A percentile compares a stretch with the other conserved stretches of the same genome.
phyloP scores from a whole-genome alignment of 495 filamentous ascomycete species.

The Aspergillus saccharolyticus region DNA sequence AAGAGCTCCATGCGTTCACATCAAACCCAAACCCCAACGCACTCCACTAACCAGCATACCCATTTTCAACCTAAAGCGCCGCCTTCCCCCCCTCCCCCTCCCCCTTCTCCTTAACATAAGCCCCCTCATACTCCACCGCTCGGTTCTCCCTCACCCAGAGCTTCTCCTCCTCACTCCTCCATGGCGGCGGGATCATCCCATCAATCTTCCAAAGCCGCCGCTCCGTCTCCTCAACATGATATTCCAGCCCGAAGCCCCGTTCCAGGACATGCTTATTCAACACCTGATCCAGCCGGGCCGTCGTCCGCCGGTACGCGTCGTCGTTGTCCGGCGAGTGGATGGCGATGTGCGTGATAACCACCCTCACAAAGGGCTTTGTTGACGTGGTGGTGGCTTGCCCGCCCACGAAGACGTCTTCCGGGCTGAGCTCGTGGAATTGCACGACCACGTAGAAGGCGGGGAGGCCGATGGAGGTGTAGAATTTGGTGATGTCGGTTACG shows the following conservation, averaged over 20 bases:
- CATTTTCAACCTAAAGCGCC: background rate
- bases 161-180: slow-evolving; percentile 18
- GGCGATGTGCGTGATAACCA: slow-evolving; percentile 23
- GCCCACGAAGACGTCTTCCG: slow-evolving; percentile 13
- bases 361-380: slow-evolving; percentile 18
- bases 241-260: slow-evolving; percentile 25
- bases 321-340: slow-evolving; percentile 10
- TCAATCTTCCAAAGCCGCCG: slow-evolving; percentile 28
- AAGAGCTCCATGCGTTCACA: no score
- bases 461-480: slow-evolving; percentile 21
- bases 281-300: slow-evolving; percentile 13
- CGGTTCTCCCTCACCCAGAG: slow-evolving; percentile 19
- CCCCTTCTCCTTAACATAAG: background rate
- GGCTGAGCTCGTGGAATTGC: slow-evolving; percentile 16
- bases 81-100: background rate
- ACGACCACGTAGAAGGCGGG: slow-evolving; percentile 28
- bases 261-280: slow-evolving; percentile 22
- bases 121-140: background rate
- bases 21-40: no score
- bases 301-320: slow-evolving; percentile 1
- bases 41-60: no score
- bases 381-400: background rate
- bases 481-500: slow-evolving; percentile 22
- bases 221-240: slow-evolving; percentile 24
- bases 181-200: slow-evolving; percentile 22